phyloP scores from a whole-genome alignment of 305 asterid genomes.

The Withania somnifera region DNA sequence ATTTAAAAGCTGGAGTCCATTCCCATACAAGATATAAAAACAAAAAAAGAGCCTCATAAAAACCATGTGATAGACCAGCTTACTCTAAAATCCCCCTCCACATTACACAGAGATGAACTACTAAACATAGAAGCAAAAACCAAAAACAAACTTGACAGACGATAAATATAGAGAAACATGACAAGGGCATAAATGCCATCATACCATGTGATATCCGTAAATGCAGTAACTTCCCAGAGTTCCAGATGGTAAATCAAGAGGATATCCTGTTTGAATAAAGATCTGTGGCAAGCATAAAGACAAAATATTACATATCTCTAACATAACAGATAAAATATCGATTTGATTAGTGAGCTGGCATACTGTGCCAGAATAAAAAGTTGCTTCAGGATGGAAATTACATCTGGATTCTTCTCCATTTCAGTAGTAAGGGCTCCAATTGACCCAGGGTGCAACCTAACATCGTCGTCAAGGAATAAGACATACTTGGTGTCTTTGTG shows the following conservation, averaged over 20 bases:
- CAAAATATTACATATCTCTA: background rate
- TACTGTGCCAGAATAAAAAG: background rate
- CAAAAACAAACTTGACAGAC: background rate
- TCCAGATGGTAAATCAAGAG: conserved; percentile 98
- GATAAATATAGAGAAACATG: background rate
- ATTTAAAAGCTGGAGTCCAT: background rate
- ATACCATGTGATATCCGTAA: conserved; percentile 98
- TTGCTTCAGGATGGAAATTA: conserved; percentile 8
- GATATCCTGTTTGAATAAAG: conserved; percentile 98
- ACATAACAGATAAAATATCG: background rate
- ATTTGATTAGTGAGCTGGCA: background rate
- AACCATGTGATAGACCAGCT: background rate
- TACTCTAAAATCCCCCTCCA: background rate
- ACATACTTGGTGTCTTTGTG: conserved; percentile 88
- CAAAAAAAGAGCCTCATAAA: background rate
- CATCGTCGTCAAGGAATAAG: conserved; percentile 90
- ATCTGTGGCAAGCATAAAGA: conserved; percentile 45
- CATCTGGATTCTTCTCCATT: conserved; percentile 94
- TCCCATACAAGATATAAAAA: background rate
- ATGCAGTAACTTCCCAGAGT: conserved; percentile 99
- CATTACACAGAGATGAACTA: background rate
- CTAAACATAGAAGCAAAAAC: background rate
- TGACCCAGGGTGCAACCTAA: conserved; percentile 96
- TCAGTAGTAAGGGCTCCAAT: conserved; percentile 93
- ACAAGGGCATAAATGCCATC: background rate